phyloP scores from a whole-genome alignment of 495 filamentous ascomycete genomes.

The Cladorrhinum samala region DNA sequence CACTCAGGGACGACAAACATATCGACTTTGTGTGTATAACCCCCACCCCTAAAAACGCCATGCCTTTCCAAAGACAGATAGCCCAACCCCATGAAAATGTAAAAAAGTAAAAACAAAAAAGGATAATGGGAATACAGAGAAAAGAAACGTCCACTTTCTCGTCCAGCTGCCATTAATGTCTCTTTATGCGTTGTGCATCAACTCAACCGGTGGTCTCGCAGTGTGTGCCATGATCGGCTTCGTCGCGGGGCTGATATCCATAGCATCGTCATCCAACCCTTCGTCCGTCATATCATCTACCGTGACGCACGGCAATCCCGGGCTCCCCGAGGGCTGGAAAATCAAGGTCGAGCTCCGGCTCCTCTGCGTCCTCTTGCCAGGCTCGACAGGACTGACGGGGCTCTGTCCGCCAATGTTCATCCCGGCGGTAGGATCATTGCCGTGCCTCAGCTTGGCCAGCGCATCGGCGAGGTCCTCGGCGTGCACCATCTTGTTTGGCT shows the following conservation, averaged over 20 bases:
- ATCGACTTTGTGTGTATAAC: too few relatives aligned
- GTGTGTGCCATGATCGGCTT: conserved; percentile 68
- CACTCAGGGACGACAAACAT: neutral
- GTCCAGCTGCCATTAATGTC: neutral
- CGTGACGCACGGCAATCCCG: conserved; percentile 77
- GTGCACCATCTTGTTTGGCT: conserved; percentile 90
- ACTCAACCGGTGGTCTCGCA: conserved; percentile 76
- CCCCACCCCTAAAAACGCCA: neutral
- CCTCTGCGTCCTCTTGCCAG: conserved; percentile 17
- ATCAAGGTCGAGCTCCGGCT: conserved; percentile 41
- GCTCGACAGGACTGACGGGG: conserved; percentile 30
- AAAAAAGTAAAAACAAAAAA: neutral
- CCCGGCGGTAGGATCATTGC: conserved; percentile 8
- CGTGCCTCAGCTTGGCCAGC: conserved; percentile 58
- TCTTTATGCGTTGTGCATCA: conserved; percentile 56
- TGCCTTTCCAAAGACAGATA: neutral
- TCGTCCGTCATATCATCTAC: conserved; percentile 80
- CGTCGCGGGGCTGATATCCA: conserved; percentile 33
- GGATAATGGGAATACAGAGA: neutral
- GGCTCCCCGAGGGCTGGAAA: conserved; percentile 55
- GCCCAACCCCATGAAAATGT: neutral
- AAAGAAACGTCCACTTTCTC: neutral
- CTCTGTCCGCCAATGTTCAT: neutral
- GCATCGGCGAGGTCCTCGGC: conserved; percentile 83
- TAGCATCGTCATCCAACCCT: conserved; percentile 20